Conservation (phyloP, 768 basidiomycete species). For the Amanita muscaria region DNA sequence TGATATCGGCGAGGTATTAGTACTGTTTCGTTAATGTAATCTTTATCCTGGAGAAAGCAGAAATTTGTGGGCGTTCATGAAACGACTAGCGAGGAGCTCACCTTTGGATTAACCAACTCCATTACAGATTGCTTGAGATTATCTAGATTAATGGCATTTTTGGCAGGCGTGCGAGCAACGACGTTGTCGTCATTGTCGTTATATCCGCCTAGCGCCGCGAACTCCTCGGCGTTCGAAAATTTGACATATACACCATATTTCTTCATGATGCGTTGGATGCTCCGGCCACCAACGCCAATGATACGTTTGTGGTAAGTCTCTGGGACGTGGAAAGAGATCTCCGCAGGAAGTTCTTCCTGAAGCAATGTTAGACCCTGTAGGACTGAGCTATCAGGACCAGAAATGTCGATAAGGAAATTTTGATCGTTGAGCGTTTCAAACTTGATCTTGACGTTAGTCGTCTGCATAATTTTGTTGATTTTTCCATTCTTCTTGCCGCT, state of each 20-base stretch:
- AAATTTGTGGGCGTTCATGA: no score
- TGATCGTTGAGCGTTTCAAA: constrained; percentile 97
- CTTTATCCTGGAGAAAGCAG: constrained; percentile 68
- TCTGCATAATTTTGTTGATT: constrained; percentile 99
- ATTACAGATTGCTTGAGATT: constrained; percentile 93
- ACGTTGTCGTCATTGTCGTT: constrained; percentile 98
- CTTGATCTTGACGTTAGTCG: constrained; percentile 94
- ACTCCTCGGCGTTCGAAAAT: constrained; percentile 97
- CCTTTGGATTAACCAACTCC: constrained; percentile 97
- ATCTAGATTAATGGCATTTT: constrained; percentile 93
- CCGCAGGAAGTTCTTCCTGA: constrained; percentile 96
- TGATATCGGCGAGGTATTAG: constrained; percentile 93
- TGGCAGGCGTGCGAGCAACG: constrained; percentile 94
- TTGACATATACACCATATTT: constrained; percentile 99
- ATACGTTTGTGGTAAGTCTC: constrained; percentile 98
- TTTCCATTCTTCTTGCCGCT: constrained; percentile 99
- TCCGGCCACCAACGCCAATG: constrained; percentile 95
- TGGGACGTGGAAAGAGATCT: constrained; percentile 97
- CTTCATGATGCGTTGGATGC: constrained; percentile 99
- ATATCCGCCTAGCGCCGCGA: constrained; percentile 89
- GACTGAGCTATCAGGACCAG: constrained; percentile 76
- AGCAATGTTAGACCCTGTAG: constrained; percentile 82
- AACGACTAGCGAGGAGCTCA: constrained; percentile 29
- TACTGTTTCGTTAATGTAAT: constrained; percentile 90
- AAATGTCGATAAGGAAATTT: constrained; percentile 89